A percentile compares a stretch with the other conserved stretches of the same genome.
These are phyloP conservation scores for Cucumis hystrix DNA, from an alignment of 306 rosid species.

Conservation along the genomic window DNA sequence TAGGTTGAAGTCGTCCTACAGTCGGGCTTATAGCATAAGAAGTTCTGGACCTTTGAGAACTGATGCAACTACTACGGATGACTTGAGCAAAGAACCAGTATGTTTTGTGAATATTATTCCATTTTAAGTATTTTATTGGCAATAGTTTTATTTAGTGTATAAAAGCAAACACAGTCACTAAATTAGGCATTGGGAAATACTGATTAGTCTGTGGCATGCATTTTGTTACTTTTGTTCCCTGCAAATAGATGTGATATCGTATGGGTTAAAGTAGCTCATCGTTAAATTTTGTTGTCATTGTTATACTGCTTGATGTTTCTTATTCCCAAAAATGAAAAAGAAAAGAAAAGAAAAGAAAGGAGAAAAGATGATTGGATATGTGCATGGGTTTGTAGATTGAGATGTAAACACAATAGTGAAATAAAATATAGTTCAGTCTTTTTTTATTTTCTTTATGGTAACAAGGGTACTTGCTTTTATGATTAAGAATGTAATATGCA, in stretches of 20 bases:
- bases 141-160: neutral
- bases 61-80: slow-evolving; percentile 22
- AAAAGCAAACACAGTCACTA: neutral
- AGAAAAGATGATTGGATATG: neutral
- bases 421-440: neutral
- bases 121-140: neutral
- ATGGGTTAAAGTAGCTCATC: neutral
- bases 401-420: neutral
- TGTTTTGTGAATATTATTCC: slow-evolving; percentile 17
- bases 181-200: neutral
- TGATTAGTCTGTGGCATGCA: neutral
- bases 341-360: no score
- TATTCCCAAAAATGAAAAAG: no score
- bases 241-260: neutral
- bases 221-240: neutral
- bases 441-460: neutral
- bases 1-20: slow-evolving; percentile 43
- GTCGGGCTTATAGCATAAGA: slow-evolving; percentile 32
- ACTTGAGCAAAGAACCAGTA: slow-evolving; percentile 35
- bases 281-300: neutral
- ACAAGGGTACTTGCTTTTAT: neutral
- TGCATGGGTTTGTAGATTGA: neutral
- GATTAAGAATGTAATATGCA: neutral
- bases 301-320: no score
- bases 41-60: slow-evolving; percentile 14